These are phyloP conservation scores for Corylus americana DNA, from an alignment of 306 rosid genomes.

Conservation along the genomic window DNA sequence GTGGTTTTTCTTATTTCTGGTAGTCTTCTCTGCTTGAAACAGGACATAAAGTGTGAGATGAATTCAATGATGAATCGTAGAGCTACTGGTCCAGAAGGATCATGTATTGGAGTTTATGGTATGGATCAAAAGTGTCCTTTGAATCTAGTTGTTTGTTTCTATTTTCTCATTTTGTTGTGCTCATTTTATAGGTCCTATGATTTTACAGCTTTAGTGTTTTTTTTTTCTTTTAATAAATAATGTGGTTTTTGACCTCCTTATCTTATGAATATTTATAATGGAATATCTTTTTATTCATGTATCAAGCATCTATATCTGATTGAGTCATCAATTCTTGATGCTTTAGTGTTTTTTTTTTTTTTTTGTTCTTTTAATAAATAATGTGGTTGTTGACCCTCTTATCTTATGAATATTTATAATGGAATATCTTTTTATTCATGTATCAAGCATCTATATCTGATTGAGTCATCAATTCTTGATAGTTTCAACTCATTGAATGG, in stretches of 20 bases:
- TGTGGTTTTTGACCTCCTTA: background rate
- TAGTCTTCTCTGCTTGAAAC: constrained; percentile 34
- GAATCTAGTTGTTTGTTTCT: constrained; percentile 1
- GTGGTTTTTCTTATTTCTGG: constrained; percentile 19
- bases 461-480: background rate
- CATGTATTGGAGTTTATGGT: constrained; percentile 50
- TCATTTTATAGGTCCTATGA: background rate
- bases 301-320: background rate
- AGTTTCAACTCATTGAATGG: background rate
- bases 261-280: background rate
- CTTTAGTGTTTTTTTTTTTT: background rate
- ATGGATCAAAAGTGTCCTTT: constrained; percentile 15
- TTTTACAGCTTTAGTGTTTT: background rate
- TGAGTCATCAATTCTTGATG: background rate
- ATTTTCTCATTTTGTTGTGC: background rate
- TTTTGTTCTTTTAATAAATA: background rate
- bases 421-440: background rate
- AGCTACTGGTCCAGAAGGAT: constrained; percentile 45
- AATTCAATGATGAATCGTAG: constrained; percentile 41
- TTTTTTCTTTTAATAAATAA: background rate
- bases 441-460: background rate
- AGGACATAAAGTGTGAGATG: constrained; percentile 54
- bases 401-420: background rate
- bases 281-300: background rate
- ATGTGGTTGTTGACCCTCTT: background rate